These are phyloP conservation scores for Aristolochia fimbriata DNA, from an alignment of 164 flowering plant genomes.

Conservation along the genomic window DNA sequence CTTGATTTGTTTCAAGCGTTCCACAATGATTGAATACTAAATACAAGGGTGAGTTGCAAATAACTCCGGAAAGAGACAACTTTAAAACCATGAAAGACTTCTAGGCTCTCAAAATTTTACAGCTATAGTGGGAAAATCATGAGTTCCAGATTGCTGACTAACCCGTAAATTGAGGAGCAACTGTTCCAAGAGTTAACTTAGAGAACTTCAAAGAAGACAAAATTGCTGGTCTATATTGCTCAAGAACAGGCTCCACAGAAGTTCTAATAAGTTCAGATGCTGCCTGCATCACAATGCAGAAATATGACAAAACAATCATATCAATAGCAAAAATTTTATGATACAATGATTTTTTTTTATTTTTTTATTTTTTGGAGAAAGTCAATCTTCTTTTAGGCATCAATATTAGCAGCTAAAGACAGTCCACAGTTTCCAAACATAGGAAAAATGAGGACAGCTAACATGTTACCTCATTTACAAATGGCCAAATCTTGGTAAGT, in stretches of 20 bases:
- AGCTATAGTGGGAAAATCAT: no score
- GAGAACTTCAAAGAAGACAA: constrained; percentile 75
- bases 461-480: constrained; percentile 63
- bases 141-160: constrained; percentile 8
- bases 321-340: background rate
- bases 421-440: background rate
- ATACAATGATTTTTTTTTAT: background rate
- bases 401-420: background rate
- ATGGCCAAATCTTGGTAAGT: constrained; percentile 91
- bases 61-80: no score
- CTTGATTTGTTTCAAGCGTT: no score
- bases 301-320: background rate
- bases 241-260: constrained; percentile 80
- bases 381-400: background rate
- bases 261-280: constrained; percentile 88
- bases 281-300: constrained; percentile 39
- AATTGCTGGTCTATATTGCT: constrained; percentile 71
- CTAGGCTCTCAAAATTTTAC: no score
- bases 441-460: background rate
- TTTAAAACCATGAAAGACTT: no score
- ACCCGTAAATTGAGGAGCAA: constrained; percentile 99
- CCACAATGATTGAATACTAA: no score
- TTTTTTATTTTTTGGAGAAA: no score
- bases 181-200: constrained; percentile 95
- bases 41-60: no score